phyloP scores from a whole-genome alignment of 2,329 filamentous ascomycete genomes.

The Knufia fluminis region DNA sequence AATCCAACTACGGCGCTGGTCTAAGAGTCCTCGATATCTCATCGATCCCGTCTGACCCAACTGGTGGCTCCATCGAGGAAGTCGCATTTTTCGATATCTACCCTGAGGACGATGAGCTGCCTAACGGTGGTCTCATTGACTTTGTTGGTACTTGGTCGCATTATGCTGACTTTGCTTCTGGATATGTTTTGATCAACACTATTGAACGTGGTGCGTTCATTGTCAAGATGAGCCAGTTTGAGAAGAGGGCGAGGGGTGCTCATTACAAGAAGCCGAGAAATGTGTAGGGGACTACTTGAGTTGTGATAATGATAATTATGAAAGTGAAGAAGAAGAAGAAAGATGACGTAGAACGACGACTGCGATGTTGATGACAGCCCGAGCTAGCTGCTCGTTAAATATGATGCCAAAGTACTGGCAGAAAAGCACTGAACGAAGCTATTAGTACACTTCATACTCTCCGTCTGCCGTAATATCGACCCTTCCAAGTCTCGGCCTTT shows the following conservation, averaged over 20 bases:
- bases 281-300: slow-evolving; percentile 2
- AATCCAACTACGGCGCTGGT: slow-evolving; percentile 43
- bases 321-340: neutral
- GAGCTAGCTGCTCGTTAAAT: neutral
- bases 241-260: slow-evolving; percentile 10
- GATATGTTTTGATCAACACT: slow-evolving; percentile 43
- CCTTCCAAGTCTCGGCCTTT: too few species aligned
- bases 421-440: too few species aligned
- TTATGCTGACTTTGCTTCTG: slow-evolving; percentile 42
- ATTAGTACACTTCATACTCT: too few species aligned
- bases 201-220: slow-evolving; percentile 43
- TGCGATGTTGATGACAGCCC: neutral
- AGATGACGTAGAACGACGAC: neutral
- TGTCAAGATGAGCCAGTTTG: slow-evolving; percentile 13
- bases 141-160: slow-evolving; percentile 42
- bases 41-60: slow-evolving; percentile 29
- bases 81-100: slow-evolving; percentile 9
- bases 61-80: slow-evolving; percentile 25
- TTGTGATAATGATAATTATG: neutral
- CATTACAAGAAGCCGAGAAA: slow-evolving; percentile 13
- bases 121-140: slow-evolving; percentile 32
- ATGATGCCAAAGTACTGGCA: neutral
- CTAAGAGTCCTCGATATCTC: slow-evolving; percentile 30
- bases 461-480: too few species aligned
- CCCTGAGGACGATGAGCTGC: slow-evolving; percentile 7